Evolutionary conservation across 768 basidiomycete genomes (phyloP), one percentile per base, ranked within the genome.

Genomic region (Podaxis sp.): DNA sequence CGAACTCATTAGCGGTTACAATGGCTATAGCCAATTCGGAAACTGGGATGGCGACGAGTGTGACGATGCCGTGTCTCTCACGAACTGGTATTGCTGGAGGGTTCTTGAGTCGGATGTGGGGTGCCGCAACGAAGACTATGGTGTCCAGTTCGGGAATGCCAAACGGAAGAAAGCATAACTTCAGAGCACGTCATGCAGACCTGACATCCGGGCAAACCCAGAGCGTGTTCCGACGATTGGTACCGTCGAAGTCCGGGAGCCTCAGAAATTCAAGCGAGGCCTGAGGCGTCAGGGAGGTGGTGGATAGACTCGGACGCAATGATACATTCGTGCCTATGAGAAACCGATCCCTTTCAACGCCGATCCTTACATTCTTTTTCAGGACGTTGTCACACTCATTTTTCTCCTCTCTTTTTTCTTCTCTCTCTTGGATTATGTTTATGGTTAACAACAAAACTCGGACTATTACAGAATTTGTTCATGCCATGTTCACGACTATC

Each of bases 41-140:
- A n/a, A 64, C 66, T 12, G 69, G 69, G 13, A 67, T 77, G 36
- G 64, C 72, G 5, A 66, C 75, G 4, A 76, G 75, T 59, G 68
- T 66, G n/a, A 74, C 75, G 22, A 73, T 74, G 73, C 75, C 75
- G 44, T 65, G 71, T 2, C 68, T 75, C 56, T 66, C 69, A 10
- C 72, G 54, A 71, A 72, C 52, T 54, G 66, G 46, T 72, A 67
- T 73, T 24, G 68, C 82, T 26, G 80, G 79, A 10, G 79, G 83
- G 24, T 88, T 91, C 71, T 76, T 90, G 54, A 89, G 86, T 67
- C 81, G 89, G 30, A 89, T 91, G 87, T 90, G 89, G 86, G 89
- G 83, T 38, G 86, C 83, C 11, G 86, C 87, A 48, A 62, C 61
- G 5, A 62, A 62, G 24, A 55, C 61, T 36, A 48, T 48, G 41